Base-by-base conservation (phyloP, 2,329 filamentous ascomycete species). In the Colletotrichum musae region DNA sequence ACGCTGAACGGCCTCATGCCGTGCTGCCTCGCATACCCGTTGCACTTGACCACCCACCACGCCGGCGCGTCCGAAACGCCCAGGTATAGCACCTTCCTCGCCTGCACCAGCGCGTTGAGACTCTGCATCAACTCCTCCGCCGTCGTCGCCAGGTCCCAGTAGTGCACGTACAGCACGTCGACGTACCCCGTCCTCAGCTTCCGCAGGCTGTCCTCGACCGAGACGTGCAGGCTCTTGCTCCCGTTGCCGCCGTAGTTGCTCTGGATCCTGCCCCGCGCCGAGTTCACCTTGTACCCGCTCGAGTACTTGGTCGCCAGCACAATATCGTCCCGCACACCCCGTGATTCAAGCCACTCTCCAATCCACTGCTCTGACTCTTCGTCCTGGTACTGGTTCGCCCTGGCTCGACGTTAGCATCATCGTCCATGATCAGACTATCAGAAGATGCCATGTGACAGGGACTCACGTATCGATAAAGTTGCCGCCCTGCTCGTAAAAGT, bases 401-500 rank as follows among this genome's bases (percentile, higher is more conserved):
- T 57, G n/a, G 3, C 9, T 16, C 18, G 5, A 5, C 41, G 18
- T 39, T 2, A 50, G 7, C n/a, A 6, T 41, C 32, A 10, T 36
- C 9, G 32, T 36, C 32, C 2, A 36, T 36, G 32, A 36, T 36
- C 9, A 36, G 10, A 10, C 32, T 24, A 24, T 24, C 32, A 15
- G 41, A 3, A 24, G 18, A 48, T 16, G 6, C 4, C 5, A 18
- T 2, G 15, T n/a, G 24, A 9, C 13, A 15, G 2, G 5, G 18
- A 47, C 16, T 21, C 15, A 36, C 0, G 89, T 92, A 76, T 92
- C 90, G 75, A 92, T 90, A 76, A 92, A 91, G 79, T 92, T 92
- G 7, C 90, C 90, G 5, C 90, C 90, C 0, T 83, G 79, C 16
- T 81, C 81, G 64, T 81, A 83, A 77, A 85, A 91, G 62, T 82